phyloP scores from a whole-genome alignment of 2,329 filamentous ascomycete genomes.

The Saccharata proteae region DNA sequence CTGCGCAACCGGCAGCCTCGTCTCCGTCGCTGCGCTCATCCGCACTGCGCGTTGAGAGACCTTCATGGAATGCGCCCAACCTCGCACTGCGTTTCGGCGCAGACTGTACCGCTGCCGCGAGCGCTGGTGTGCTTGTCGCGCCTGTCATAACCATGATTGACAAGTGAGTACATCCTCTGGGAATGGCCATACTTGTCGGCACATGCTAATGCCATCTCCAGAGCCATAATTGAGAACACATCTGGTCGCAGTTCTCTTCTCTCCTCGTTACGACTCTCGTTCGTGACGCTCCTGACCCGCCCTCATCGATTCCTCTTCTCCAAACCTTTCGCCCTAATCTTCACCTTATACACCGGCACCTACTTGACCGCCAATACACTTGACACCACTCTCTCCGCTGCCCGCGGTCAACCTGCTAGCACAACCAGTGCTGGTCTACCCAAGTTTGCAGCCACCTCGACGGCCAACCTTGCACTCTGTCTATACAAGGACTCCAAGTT shows the following conservation, averaged over 20 bases:
- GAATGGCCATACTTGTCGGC: too few relatives aligned
- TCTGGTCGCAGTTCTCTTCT: constrained; percentile 52
- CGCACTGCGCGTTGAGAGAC: too few relatives aligned
- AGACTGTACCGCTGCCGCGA: constrained; percentile 57
- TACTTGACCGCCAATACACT: constrained; percentile 81
- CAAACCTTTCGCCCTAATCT: constrained; percentile 56
- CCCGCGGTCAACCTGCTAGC: constrained; percentile 38
- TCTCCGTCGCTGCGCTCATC: too few relatives aligned
- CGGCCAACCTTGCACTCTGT: constrained; percentile 75
- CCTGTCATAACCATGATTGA: constrained; percentile 83
- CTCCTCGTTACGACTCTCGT: constrained; percentile 47
- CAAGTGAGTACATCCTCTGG: constrained; percentile 42
- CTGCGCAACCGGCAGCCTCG: too few relatives aligned
- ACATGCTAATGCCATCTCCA: constrained; percentile 19
- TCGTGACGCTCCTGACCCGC: constrained; percentile 43
- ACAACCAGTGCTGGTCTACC: constrained; percentile 58
- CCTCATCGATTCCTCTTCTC: constrained; percentile 52
- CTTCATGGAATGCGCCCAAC: constrained; percentile 73
- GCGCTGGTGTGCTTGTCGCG: constrained; percentile 64
- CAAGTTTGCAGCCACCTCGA: constrained; percentile 71
- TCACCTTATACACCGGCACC: constrained; percentile 68
- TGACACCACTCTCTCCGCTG: constrained; percentile 64
- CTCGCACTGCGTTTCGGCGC: constrained; percentile 53
- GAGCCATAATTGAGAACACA: constrained; percentile 73
- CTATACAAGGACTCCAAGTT: constrained; percentile 86